Evolutionary conservation across 768 basidiomycete species (phyloP).

Genomic region (Rhodotorula graminis): DNA sequence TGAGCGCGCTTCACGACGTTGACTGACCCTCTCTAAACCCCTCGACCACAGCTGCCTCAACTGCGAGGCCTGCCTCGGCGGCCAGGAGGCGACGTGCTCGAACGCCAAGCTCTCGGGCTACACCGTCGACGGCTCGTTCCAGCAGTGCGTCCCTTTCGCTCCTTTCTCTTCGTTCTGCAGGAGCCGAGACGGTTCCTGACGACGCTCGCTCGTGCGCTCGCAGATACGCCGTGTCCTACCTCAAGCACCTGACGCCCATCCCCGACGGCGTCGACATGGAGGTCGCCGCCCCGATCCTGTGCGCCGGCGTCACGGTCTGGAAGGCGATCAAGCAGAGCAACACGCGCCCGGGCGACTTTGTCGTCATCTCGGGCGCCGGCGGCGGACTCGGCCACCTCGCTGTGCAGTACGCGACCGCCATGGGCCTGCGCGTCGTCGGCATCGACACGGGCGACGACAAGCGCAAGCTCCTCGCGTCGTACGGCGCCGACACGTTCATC

Average conservation of each 20-base stretch:
- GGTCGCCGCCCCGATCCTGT: constrained; percentile 50
- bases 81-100: constrained; percentile 31
- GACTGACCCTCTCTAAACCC: no score
- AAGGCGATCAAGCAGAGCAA: constrained; percentile 71
- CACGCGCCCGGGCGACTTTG: constrained; percentile 65
- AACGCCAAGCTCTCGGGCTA: constrained; percentile 55
- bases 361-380: constrained; percentile 55
- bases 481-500: constrained; percentile 50
- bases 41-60: constrained; percentile 28
- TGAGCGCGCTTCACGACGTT: no score
- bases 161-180: not conserved
- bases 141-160: constrained; percentile 22
- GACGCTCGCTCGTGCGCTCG: not conserved
- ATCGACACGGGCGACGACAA: constrained; percentile 71
- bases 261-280: constrained; percentile 58
- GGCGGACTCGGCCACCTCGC: constrained; percentile 53
- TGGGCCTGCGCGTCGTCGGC: constrained; percentile 75
- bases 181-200: no score
- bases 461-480: constrained; percentile 48
- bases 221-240: constrained; percentile 54
- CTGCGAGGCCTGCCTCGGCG: constrained; percentile 41
- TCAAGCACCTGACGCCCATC: constrained; percentile 70
- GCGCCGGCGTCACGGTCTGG: constrained; percentile 67
- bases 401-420: constrained; percentile 70
- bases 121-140: constrained; percentile 57